Base-by-base conservation (phyloP, 192 early-diverging fungal species). In the Backusella tarrabulga region DNA sequence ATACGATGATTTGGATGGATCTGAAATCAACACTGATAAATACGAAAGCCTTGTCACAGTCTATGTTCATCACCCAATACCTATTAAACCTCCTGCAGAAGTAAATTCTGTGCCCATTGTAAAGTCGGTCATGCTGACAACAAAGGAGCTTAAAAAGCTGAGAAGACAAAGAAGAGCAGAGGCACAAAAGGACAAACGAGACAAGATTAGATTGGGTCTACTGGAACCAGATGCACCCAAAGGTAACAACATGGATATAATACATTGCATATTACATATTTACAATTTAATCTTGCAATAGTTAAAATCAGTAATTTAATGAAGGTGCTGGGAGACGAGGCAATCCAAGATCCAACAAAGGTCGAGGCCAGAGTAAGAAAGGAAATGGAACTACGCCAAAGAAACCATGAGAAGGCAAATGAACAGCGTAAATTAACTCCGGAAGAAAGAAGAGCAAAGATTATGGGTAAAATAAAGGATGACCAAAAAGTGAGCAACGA, bases 291-390 rank as follows among this genome's bases (percentile, higher is more conserved):
- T 40, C 38, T 40, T 40, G 38, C 0, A 12, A 12, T 71, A 85
- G 91, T 99, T 36, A 93, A 92, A 68, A 89, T 98, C 72, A 90
- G 91, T 69, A 99, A 98, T 81, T 88, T 99, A 83, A 99, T 98
- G 96, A 84, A 91, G 8, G 94, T 99, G 6, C 83, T 99, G 77
- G 97, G 95, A n/a, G 92, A 92, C 67, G 96, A 99, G 72, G 95
- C 97, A 0, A 93, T 99, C 9, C 92, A 94, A 66, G 97, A 97
- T 78, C 98, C 98, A 0, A 98, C 97, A 0, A 91, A 92, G 76
- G 84, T 98, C n/a, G 98, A 97, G 80, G 93, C 95, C 12, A 85
- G 92, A 75, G 96, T 99, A n/a, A 88, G 93, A 14, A 90, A 86
- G 73, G 96, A 99, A 77, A 90, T 97, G 88, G 86, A 90, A 42